A percentile compares a stretch with the other conserved stretches of the same genome.
Conservation (phyloP, 768 basidiomycete species). For the Ephemerocybe angulata region DNA sequence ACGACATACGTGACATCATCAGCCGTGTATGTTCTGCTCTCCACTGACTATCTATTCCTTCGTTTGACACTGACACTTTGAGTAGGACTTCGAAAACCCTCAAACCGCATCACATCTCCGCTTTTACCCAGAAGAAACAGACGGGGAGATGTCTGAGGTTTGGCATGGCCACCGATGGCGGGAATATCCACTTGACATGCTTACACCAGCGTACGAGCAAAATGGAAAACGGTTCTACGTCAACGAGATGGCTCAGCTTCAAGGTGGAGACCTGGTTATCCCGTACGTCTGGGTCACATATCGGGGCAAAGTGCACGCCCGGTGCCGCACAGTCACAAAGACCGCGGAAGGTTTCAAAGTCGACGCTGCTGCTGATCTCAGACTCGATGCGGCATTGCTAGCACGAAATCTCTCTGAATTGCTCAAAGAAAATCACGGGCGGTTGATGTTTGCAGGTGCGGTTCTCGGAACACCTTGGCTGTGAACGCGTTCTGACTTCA, state of each 20-base stretch:
- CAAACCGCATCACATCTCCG: conserved; percentile 13
- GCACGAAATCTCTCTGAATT: not conserved
- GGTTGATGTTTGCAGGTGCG: not conserved
- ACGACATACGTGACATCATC: conserved; percentile 2
- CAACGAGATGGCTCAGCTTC: conserved; percentile 19
- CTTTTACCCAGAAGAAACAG: conserved; percentile 13
- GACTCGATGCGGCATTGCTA: not conserved
- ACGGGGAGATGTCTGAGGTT: conserved; percentile 9
- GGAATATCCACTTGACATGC: conserved; percentile 11
- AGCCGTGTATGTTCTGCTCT: not conserved
- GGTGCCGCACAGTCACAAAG: not conserved
- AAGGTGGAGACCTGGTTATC: conserved; percentile 13
- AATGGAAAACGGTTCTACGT: conserved; percentile 21
- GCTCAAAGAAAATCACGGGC: not conserved
- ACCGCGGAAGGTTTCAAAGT: not conserved
- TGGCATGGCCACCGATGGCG: conserved; percentile 15
- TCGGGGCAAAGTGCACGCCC: conserved; percentile 5
- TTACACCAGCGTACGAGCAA: conserved; percentile 12
- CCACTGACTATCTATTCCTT: too few species aligned
- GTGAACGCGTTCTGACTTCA: too few species aligned
- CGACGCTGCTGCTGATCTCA: not conserved
- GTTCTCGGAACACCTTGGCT: not conserved
- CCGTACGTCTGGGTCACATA: conserved; percentile 19
- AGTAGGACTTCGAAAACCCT: conserved; percentile 13
- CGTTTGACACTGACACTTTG: too few species aligned